Base-by-base conservation (phyloP, 2,329 filamentous ascomycete species). In the Aureobasidium musti region DNA sequence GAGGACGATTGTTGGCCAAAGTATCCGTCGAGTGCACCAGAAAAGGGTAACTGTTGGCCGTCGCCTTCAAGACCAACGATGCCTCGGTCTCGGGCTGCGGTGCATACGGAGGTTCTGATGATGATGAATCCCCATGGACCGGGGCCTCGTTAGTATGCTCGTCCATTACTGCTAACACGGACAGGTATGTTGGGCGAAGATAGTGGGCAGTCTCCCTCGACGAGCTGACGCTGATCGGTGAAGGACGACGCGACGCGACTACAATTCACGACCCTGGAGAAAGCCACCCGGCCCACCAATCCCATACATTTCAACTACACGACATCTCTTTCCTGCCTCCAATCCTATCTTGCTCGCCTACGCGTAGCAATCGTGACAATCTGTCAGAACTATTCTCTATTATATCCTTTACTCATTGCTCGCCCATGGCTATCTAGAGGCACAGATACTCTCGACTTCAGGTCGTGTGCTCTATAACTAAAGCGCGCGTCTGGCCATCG, bases 21-120 rank as follows among this genome's bases (percentile, higher is more conserved):
- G 83, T 85, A 69, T 83, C 81, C 66, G 84, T 81, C 19, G 84
- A 86, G 73, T 87, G 84, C 49, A 86, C 82, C n/a, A 87, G 78
- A 72, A 87, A 87, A 59, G 85, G 83, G 73, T 83, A 83, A 19
- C 61, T 64, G 8, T 64, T 64, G 49, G 47, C 47, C 35, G 47
- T 54, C 49, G 61, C 61, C 61, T 64, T 64, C 47, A 54, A 26
- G 28, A 64, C 47, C 35, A 64, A 28, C 1, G 61, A 64, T 13
- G 61, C 61, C 13, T 64, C 61, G 61, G 61, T 64, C 28, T 64
- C 61, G 21, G 47, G 35, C 37, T 53, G 61, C 11, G 23, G 28
- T 47, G 57, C 57, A 35, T 49, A 47, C 19, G 43, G 19, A 10
- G 56, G 30, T 19, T 47, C 57, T 30, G 57, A 37, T 19, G 23